Evolutionary conservation across 2,329 filamentous ascomycete genomes (phyloP), one percentile per base, ranked within the genome.

Genomic region (Colletotrichum sp.): DNA sequence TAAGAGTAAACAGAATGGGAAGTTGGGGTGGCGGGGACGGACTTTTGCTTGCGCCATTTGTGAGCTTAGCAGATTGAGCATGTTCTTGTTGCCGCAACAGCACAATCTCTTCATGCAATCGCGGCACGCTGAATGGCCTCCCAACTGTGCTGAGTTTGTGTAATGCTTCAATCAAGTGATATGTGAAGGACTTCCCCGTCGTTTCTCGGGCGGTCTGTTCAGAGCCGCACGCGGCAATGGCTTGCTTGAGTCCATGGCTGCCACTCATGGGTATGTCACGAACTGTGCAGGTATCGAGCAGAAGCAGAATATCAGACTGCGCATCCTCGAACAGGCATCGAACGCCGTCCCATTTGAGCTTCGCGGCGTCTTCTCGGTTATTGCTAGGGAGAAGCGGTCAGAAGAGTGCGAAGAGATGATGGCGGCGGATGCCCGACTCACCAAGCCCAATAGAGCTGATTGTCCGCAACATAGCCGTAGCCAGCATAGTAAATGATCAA

Each of bases 381-480:
- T 91, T 91, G 84, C 92, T 93, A 81, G 68, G 72, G 78, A 77
- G 81, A 64, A 63, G 74, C 69, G 69, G 80, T 89, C 81, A 89
- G 86, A 84, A 69, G 18, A 44, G 30, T 70, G 59, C 24, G 28
- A 63, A 28, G 39, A 28, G 16, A 30, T 39, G 39, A 24, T 36
- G n/a, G 24, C 26, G 30, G 64, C 59, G 68, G 26, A 34, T 63
- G 36, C 26, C 52, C 69, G 55, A 88, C 91, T 86, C 87, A 93
- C 92, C 90, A 91, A 73, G 92, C 91, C 92, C 92, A 93, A 82
- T 92, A 93, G 30, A 93, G 85, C 82, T 93, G 90, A 79, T 89
- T 89, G 81, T 93, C 90, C 13, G 86, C 79, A 52, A 90, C 84
- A 79, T 89, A 92, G 78, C 91, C 90, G 80, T 92, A 86, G 34